phyloP scores from a whole-genome alignment of 495 filamentous ascomycete species.

The Staphylotrichum tortipilum region DNA sequence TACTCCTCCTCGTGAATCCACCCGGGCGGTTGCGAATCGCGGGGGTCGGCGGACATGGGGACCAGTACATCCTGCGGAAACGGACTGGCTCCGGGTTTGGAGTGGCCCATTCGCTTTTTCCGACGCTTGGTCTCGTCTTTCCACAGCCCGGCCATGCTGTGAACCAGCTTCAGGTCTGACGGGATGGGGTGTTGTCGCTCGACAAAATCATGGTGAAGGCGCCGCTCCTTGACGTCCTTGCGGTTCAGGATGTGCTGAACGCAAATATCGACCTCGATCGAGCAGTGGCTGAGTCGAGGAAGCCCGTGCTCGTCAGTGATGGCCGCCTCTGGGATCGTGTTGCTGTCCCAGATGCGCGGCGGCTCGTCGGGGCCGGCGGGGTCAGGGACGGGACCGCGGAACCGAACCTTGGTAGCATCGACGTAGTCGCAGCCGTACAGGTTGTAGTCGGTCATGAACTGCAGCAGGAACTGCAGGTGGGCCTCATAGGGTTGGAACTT shows the following conservation, averaged over 20 bases:
- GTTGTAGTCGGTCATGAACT: constrained; percentile 98
- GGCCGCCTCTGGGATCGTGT: constrained; percentile 34
- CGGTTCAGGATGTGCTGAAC: constrained; percentile 86
- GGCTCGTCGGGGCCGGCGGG: constrained; percentile 46
- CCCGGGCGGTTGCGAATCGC: constrained; percentile 55
- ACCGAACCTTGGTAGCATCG: constrained; percentile 48
- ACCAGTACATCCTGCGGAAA: constrained; percentile 72
- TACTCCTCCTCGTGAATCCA: constrained; percentile 94
- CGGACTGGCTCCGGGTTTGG: constrained; percentile 56
- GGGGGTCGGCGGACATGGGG: constrained; percentile 74
- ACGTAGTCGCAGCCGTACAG: constrained; percentile 89
- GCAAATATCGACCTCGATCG: constrained; percentile 80
- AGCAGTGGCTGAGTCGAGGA: constrained; percentile 75
- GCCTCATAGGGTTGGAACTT: constrained; percentile 87
- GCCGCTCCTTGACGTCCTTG: constrained; percentile 57
- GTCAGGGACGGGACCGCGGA: constrained; percentile 68
- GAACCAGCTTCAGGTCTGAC: constrained; percentile 67
- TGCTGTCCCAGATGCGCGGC: constrained; percentile 70
- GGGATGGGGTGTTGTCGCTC: constrained; percentile 60
- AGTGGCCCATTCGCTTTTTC: constrained; percentile 56
- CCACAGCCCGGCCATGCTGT: constrained; percentile 92
- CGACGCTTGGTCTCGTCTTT: constrained; percentile 78
- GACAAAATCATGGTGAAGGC: constrained; percentile 78
- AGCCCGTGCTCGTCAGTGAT: constrained; percentile 57
- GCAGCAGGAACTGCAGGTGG: constrained; percentile 81